Evolutionary conservation across 371 early-diverging fungal genomes (phyloP).

Genomic region (Circinella minor): DNA sequence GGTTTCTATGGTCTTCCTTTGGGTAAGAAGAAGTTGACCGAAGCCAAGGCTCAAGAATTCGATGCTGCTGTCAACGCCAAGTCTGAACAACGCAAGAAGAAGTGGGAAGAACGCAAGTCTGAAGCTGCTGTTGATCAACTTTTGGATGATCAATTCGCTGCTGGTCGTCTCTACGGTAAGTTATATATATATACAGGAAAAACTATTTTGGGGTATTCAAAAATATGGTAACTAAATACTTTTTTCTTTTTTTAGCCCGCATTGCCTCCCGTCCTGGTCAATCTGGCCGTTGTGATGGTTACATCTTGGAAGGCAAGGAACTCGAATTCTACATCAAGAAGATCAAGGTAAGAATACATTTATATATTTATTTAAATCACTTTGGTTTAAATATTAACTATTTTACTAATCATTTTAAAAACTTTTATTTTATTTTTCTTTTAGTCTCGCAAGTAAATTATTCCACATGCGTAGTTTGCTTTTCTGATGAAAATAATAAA

Average conservation of each 20-base stretch:
- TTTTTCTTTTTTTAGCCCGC: slow-evolving; percentile 38
- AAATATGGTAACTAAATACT: no score
- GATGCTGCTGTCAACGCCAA: slow-evolving; percentile 80
- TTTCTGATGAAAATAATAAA: slow-evolving; percentile 6
- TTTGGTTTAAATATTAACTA: neutral
- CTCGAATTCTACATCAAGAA: slow-evolving; percentile 95
- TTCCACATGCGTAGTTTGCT: slow-evolving; percentile 1
- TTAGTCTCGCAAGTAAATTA: slow-evolving; percentile 23
- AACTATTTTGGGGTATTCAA: no score
- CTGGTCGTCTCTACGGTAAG: slow-evolving; percentile 89
- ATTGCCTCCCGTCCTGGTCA: slow-evolving; percentile 99
- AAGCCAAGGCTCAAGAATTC: slow-evolving; percentile 56
- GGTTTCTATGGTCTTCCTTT: slow-evolving; percentile 90
- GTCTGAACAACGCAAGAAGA: slow-evolving; percentile 90
- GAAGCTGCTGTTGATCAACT: slow-evolving; percentile 85
- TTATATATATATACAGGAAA: neutral
- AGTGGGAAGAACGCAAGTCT: slow-evolving; percentile 85
- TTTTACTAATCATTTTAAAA: neutral
- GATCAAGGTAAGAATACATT: slow-evolving; percentile 67
- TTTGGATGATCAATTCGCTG: slow-evolving; percentile 93
- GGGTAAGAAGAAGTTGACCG: slow-evolving; percentile 85
- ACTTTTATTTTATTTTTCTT: neutral
- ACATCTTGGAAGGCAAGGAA: slow-evolving; percentile 99
- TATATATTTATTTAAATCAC: neutral
- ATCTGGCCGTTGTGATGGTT: slow-evolving; percentile 98